Evolutionary conservation across 768 basidiomycete genomes (phyloP).

Genomic region (Boletales sp.): DNA sequence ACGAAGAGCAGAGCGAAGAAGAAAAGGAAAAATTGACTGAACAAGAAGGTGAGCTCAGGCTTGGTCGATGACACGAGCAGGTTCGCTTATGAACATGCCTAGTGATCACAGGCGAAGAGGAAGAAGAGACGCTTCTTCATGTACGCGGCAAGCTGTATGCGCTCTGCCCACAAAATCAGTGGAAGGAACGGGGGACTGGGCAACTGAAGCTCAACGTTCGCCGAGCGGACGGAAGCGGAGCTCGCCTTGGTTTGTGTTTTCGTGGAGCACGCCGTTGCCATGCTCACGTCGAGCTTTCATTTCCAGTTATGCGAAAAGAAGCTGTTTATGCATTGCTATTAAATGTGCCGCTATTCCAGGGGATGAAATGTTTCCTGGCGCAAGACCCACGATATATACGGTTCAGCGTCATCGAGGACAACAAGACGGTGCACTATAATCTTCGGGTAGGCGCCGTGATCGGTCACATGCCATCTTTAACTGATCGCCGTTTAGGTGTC

Average conservation of each 20-base stretch:
- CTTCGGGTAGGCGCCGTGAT: conserved; percentile 51
- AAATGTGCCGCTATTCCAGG: conserved; percentile 72
- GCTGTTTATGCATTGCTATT: conserved; percentile 72
- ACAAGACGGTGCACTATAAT: conserved; percentile 66
- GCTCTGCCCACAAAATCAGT: conserved; percentile 53
- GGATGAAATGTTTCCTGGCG: conserved; percentile 69
- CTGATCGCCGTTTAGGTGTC: conserved; percentile 44
- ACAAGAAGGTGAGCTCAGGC: conserved; percentile 54
- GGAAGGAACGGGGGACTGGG: conserved; percentile 79
- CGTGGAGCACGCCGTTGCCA: background rate
- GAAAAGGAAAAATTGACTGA: conserved; percentile 49
- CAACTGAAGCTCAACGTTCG: conserved; percentile 65
- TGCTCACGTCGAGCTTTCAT: conserved; percentile 6
- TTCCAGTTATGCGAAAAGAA: conserved; percentile 80
- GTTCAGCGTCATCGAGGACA: conserved; percentile 67
- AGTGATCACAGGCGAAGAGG: conserved; percentile 81
- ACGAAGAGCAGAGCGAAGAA: conserved; percentile 46
- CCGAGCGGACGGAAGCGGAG: conserved; percentile 59
- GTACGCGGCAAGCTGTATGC: conserved; percentile 74
- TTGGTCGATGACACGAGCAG: background rate
- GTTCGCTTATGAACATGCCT: background rate
- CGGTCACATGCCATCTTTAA: background rate
- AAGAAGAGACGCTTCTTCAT: conserved; percentile 73
- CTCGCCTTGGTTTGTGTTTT: conserved; percentile 53
- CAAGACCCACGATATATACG: conserved; percentile 79